Evolutionary conservation across 148 eudicot genomes (phyloP).

Genomic region (Chenopodium suecicum): DNA sequence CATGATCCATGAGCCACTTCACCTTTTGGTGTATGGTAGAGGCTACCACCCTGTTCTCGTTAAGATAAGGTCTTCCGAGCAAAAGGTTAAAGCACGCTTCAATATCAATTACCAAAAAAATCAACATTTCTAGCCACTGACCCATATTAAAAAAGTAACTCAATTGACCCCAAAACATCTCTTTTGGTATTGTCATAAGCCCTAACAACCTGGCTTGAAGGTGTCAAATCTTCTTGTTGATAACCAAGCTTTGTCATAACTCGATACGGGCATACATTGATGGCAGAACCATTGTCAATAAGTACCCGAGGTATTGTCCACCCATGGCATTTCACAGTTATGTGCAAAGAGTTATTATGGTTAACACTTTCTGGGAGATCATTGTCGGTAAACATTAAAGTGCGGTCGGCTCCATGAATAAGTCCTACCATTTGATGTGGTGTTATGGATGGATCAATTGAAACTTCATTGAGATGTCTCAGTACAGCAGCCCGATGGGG

Average conservation of each 20-base stretch:
- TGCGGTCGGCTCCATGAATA: not conserved
- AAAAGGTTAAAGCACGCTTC: not conserved
- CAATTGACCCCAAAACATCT: not conserved
- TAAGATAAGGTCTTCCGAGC: not conserved
- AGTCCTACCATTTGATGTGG: not conserved
- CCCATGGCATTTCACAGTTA: not conserved
- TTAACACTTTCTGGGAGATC: not conserved
- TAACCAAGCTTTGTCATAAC: not conserved
- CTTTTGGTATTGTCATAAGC: not conserved
- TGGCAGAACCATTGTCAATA: not conserved
- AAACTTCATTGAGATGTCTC: not conserved
- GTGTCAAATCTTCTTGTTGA: not conserved
- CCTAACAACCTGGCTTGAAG: not conserved
- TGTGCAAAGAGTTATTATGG: not conserved
- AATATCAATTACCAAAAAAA: not conserved
- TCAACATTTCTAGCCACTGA: not conserved
- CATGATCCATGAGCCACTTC: not conserved
- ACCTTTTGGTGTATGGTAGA: slow-evolving; percentile 12
- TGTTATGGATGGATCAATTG: not conserved
- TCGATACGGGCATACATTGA: not conserved
- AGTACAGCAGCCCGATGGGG: not conserved
- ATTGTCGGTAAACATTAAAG: not conserved
- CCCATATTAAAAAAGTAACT: not conserved
- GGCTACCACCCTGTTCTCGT: not conserved
- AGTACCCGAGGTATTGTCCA: not conserved